Evolutionary conservation across 768 basidiomycete species (phyloP).

Genomic region (Lentinula aciculospora): DNA sequence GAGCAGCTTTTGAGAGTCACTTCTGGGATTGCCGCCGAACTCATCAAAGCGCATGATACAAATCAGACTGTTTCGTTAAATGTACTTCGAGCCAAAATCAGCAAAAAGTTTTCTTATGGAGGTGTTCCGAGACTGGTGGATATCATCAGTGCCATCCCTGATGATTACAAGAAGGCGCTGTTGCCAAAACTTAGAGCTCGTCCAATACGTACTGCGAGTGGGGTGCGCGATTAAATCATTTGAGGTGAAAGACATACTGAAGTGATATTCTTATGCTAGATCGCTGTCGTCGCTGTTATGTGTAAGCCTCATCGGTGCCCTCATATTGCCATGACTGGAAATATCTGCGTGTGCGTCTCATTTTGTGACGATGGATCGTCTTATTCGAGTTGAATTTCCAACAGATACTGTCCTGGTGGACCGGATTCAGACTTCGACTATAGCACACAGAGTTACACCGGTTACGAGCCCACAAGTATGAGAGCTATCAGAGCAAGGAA

Average conservation of each 20-base stretch:
- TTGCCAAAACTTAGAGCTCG: constrained; percentile 87
- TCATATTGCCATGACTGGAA: constrained; percentile 99
- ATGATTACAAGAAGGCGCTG: constrained; percentile 91
- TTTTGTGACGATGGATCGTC: background rate
- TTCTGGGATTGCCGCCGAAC: constrained; percentile 89
- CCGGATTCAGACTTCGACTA: constrained; percentile 99
- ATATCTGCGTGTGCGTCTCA: constrained; percentile 87
- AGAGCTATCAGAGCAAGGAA: constrained; percentile 92
- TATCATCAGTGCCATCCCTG: constrained; percentile 97
- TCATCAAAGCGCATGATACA: constrained; percentile 83
- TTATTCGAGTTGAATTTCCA: background rate
- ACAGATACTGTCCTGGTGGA: constrained; percentile 94
- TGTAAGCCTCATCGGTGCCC: constrained; percentile 99
- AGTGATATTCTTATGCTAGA: constrained; percentile 38
- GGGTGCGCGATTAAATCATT: constrained; percentile 47
- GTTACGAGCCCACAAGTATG: constrained; percentile 98
- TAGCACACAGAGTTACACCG: constrained; percentile 94
- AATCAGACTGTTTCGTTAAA: constrained; percentile 81
- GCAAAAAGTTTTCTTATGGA: constrained; percentile 84
- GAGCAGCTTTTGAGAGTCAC: constrained; percentile 88
- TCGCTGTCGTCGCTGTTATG: constrained; percentile 99
- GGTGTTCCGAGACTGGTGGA: constrained; percentile 93
- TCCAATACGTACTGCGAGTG: constrained; percentile 94
- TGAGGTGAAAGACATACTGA: background rate
- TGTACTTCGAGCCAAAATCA: constrained; percentile 77